Base-by-base conservation (phyloP, 2,329 filamentous ascomycete genomes). In the Colletotrichum neosansevieriae region DNA sequence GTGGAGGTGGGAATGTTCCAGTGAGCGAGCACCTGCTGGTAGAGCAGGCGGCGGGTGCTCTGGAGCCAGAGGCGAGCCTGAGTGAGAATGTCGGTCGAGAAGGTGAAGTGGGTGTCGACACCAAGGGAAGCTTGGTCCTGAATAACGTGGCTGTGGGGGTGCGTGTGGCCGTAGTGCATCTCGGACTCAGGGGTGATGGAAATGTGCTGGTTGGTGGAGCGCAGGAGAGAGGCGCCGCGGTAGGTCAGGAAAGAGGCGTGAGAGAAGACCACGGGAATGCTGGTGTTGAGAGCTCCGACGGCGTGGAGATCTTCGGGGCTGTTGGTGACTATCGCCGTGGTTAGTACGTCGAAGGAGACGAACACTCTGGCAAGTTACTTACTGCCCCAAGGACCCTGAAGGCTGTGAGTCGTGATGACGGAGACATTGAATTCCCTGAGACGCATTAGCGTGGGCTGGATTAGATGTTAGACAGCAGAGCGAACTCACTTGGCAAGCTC, bases 161-260 rank as follows among this genome's bases (percentile, higher is more conserved):
- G 84, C 0, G 76, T 78, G 71, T 87, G 85, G n/a, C 87, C 86
- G 74, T 84, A 88, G 73, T 88, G 85, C 79, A 87, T 83, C 72
- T 89, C 87, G 0, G 84, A 86, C 72, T 89, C 88, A 1, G 86
- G 85, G 0, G 87, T 89, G 66, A 86, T 86, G 58, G 85, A 86
- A 47, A 89, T 75, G 75, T 84, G 84, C 58, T 88, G 82, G 74
- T 88, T 84, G 2, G 80, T 80, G 0, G 75, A 67, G 11, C 84
- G 83, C 1, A 89, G 79, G 0, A 86, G 77, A 1, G 75, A 60
- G 0, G 77, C 77, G 13, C 83, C 81, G 0, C 70, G 64, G 0
- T 78, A 73, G 0, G 81, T 81, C 17, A 87, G 73, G 74, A 79
- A 85, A 13, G 77, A 79, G 0, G 79, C 84, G 71, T 88, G 87